Percentiles rank a stretch among this genome's conserved stretches.
phyloP scores from a whole-genome alignment of 2,329 filamentous ascomycete genomes.

The Bipolaris cookei region DNA sequence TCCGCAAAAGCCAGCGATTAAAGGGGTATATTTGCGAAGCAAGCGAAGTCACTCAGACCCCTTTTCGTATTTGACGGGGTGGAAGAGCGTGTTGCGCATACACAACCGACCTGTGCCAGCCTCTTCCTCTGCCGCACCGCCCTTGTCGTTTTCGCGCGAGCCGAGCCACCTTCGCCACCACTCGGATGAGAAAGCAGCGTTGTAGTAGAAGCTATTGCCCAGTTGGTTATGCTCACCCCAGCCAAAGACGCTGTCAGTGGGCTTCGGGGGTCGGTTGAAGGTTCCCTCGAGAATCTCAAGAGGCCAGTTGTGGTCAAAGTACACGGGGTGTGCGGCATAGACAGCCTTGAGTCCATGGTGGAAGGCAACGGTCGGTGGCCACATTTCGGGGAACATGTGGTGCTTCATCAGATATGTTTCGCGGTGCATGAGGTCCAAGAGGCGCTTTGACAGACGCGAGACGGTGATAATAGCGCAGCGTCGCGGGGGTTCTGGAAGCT shows the following conservation, averaged over 20 bases:
- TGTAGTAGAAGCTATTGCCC: slow-evolving; percentile 60
- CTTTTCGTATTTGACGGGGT: slow-evolving; percentile 58
- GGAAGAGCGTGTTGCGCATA: slow-evolving; percentile 53
- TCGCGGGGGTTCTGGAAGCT: slow-evolving; percentile 66
- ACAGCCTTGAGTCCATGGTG: slow-evolving; percentile 81
- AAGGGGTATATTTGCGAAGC: slow-evolving; percentile 32
- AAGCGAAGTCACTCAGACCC: slow-evolving; percentile 42
- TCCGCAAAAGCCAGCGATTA: slow-evolving; percentile 29
- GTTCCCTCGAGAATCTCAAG: slow-evolving; percentile 54
- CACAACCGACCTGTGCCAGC: slow-evolving; percentile 57
- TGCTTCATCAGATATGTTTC: slow-evolving; percentile 77
- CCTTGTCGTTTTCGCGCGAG: slow-evolving; percentile 54
- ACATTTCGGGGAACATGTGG: slow-evolving; percentile 79
- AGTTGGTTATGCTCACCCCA: slow-evolving; percentile 61
- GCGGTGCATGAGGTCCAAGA: slow-evolving; percentile 78
- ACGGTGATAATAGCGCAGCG: slow-evolving; percentile 81
- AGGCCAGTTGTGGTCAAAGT: slow-evolving; percentile 76
- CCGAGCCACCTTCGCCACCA: slow-evolving; percentile 60
- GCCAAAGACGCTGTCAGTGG: slow-evolving; percentile 56
- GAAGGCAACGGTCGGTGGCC: slow-evolving; percentile 72
- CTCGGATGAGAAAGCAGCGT: slow-evolving; percentile 55
- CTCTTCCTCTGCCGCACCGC: slow-evolving; percentile 51
- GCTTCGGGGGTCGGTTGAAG: slow-evolving; percentile 57
- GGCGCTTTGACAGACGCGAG: slow-evolving; percentile 71
- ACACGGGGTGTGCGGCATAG: slow-evolving; percentile 79